Base-by-base conservation (phyloP, 257 asterid genomes). In the Pogostemon cablin region DNA sequence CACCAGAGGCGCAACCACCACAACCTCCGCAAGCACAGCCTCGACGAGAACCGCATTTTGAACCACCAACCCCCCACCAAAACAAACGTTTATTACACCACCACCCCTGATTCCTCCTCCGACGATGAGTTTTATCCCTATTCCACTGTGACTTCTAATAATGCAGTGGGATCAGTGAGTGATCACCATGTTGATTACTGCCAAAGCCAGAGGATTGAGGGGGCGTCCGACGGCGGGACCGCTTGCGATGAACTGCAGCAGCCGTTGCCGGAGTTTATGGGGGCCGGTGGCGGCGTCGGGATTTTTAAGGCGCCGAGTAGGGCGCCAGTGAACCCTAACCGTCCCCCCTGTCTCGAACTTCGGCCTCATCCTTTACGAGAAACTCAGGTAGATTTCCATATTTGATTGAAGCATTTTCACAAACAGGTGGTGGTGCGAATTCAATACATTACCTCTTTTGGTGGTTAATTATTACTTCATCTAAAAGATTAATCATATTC, bases 361-460 rank as follows among this genome's bases (percentile, higher is more conserved):
- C 79, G 96, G 67, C 96, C 96, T 63, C 96, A 88, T 57, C 96
- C 96, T n/a, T 78, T 88, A 20, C 77, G 89, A 65, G 96, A 88
- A 81, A 86, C 93, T 65, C 96, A 88, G 91, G 95, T 84, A 53
- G 15, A 69, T 40, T 63, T 20, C 3, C 59, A 6, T 20, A 25
- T 25, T 56, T 34, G 15, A 17, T 54, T 5, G 11, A 25, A 17
- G 15, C 34, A 34, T 53, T 53, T 53, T 20, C 5, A 6, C 2
- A 3, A 43, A 43, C 48, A 7, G 48, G 48, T 43, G 10, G 48
- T 9, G 5, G 48, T 43, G 48, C 7, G 9, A 43, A 6, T 43
- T 43, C 9, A 43, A 43, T 9, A 7, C 48, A 4, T 6, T 25
- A 1, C 32, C 32, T 25, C 32, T 1, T 25, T 25, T 25, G 32